These are phyloP conservation scores for Notholithocarpus densiflorus DNA, from an alignment of 306 rosid genomes.

Conservation along the genomic window DNA sequence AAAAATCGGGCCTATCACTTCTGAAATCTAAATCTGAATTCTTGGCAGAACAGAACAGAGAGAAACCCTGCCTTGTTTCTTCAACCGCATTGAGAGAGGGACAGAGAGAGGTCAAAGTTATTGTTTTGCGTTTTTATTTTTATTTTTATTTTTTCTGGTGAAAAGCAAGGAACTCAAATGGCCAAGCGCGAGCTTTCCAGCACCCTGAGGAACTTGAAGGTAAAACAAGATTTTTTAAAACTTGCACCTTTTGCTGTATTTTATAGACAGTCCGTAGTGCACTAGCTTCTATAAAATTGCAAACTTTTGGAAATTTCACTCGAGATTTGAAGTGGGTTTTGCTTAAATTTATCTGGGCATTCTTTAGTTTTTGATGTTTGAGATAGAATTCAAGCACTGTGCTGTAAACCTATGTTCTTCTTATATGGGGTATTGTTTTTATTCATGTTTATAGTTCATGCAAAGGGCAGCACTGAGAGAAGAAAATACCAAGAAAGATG, in stretches of 20 bases:
- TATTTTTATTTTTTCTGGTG: neutral
- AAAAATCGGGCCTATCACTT: too few relatives aligned
- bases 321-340: constrained; percentile 4
- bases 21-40: too few relatives aligned
- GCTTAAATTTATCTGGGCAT: neutral
- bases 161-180: constrained; percentile 29
- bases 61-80: neutral
- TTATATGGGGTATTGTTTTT: neutral
- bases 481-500: constrained; percentile 57
- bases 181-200: constrained; percentile 70
- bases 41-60: too few relatives aligned
- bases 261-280: neutral
- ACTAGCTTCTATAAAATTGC: neutral
- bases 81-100: neutral
- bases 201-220: constrained; percentile 80
- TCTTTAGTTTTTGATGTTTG: constrained; percentile 2
- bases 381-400: neutral
- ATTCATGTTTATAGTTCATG: constrained; percentile 54
- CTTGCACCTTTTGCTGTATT: neutral
- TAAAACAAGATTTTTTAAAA: constrained; percentile 8
- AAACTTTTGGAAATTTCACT: neutral
- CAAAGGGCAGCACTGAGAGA: constrained; percentile 77
- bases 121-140: neutral
- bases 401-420: neutral
- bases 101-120: neutral